Conservation (phyloP, 371 early-diverging fungal genomes). For the Mortierella sp. region DNA sequence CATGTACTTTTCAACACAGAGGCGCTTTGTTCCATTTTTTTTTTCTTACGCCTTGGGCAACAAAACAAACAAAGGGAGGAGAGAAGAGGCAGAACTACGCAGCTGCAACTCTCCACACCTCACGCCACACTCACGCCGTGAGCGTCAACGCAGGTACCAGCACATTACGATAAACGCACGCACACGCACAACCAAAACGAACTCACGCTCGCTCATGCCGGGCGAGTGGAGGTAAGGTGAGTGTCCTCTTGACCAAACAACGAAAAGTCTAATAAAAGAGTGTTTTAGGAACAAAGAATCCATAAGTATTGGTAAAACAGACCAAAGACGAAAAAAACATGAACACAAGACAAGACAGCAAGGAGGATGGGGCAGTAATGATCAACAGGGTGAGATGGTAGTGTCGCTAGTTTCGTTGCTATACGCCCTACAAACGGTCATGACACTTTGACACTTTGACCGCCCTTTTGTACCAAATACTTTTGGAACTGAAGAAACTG, state of each 20-base stretch:
- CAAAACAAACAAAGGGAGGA: not conserved
- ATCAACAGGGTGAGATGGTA: not conserved
- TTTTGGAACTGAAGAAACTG: not conserved
- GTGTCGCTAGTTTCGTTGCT: too few relatives aligned
- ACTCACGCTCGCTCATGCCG: not conserved
- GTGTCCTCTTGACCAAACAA: not conserved
- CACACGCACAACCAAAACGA: not conserved
- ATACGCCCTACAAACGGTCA: too few relatives aligned
- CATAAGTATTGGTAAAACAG: not conserved
- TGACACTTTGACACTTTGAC: too few relatives aligned
- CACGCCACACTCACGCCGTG: not conserved
- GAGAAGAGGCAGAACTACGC: not conserved
- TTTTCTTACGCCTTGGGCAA: not conserved
- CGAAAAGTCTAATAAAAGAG: conserved; percentile 6
- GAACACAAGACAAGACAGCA: not conserved
- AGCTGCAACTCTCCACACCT: conserved; percentile 1
- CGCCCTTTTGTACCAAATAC: too few relatives aligned
- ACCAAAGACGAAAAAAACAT: not conserved
- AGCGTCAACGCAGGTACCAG: not conserved
- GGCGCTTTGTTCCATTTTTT: not conserved
- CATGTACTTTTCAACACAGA: not conserved
- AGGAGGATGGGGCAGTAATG: not conserved
- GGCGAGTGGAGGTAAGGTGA: not conserved
- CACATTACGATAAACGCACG: not conserved
- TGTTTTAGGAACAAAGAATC: not conserved